phyloP scores from a whole-genome alignment of 2,329 filamentous ascomycete species.

The Pseudocercospora pini-densiflorae region DNA sequence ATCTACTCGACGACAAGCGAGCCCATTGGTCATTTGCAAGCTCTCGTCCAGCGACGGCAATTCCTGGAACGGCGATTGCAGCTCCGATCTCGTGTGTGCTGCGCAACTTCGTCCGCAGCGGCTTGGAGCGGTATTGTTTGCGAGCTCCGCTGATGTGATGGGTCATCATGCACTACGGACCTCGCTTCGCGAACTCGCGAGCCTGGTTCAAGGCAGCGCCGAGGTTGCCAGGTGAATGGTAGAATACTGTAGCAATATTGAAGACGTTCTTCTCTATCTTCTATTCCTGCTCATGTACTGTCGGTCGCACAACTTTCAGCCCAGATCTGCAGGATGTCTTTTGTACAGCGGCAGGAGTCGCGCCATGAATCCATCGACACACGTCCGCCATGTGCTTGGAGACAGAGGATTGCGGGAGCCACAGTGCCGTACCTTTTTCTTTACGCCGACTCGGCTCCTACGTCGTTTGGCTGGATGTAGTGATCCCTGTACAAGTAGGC shows the following conservation, averaged over 20 bases:
- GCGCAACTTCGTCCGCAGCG: neutral
- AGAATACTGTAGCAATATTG: neutral
- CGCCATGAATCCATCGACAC: constrained; percentile 13
- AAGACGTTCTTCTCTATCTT: neutral
- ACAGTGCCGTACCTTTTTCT: constrained; percentile 15
- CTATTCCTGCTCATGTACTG: constrained; percentile 2
- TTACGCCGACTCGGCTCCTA: constrained; percentile 14
- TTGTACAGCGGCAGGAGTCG: constrained; percentile 21
- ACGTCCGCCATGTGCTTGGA: constrained; percentile 18
- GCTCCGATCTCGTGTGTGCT: neutral
- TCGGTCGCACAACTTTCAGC: neutral
- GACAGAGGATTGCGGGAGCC: constrained; percentile 17
- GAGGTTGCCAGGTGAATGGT: neutral
- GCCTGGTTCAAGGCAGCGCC: constrained; percentile 2
- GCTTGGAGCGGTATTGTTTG: constrained; percentile 10
- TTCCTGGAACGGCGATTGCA: neutral
- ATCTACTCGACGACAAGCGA: neutral
- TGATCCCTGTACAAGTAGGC: neutral
- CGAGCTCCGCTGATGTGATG: constrained; percentile 9
- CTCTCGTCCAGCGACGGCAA: neutral
- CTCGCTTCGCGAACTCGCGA: constrained; percentile 3
- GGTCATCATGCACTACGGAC: neutral
- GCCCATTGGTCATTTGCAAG: neutral
- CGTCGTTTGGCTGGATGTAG: constrained; percentile 11
- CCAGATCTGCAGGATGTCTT: constrained; percentile 22